These are phyloP conservation scores for Daldinia sp. DNA, from an alignment of 2,329 filamentous ascomycete species.

Conservation along the genomic window DNA sequence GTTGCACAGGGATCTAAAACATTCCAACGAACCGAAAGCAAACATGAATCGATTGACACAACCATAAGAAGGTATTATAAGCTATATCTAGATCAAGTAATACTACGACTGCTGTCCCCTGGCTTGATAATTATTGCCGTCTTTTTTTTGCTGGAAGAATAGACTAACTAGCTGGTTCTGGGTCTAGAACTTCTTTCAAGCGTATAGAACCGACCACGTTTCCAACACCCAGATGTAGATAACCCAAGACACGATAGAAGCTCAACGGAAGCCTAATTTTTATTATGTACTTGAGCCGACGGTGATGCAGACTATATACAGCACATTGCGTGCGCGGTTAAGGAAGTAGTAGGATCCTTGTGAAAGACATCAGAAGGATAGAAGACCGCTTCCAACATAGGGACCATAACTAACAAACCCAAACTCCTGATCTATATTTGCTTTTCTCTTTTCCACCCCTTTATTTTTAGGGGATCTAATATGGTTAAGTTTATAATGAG, in stretches of 20 bases:
- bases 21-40: too few relatives aligned
- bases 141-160: too few relatives aligned
- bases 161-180: not conserved
- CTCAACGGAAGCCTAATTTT: conserved; percentile 1
- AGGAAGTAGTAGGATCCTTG: not conserved
- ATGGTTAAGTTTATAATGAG: conserved; percentile 7
- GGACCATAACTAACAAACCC: conserved; percentile 6
- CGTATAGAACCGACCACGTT: not conserved
- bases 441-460: conserved; percentile 12
- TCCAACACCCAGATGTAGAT: not conserved
- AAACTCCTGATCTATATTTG: conserved; percentile 20
- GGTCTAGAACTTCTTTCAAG: not conserved
- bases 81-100: too few relatives aligned
- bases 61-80: too few relatives aligned
- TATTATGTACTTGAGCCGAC: conserved; percentile 22
- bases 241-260: not conserved
- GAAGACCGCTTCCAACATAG: conserved; percentile 11
- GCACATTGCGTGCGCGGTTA: not conserved
- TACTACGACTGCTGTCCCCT: too few relatives aligned
- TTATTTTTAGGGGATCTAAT: conserved; percentile 17
- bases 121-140: too few relatives aligned
- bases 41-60: too few relatives aligned
- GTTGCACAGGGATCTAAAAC: too few relatives aligned
- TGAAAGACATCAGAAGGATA: not conserved
- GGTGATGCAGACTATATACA: conserved; percentile 27